Evolutionary conservation across 352 stramenopile genomes (phyloP), one percentile per base, ranked within the genome.

Genomic region (Phytopythium vexans): DNA sequence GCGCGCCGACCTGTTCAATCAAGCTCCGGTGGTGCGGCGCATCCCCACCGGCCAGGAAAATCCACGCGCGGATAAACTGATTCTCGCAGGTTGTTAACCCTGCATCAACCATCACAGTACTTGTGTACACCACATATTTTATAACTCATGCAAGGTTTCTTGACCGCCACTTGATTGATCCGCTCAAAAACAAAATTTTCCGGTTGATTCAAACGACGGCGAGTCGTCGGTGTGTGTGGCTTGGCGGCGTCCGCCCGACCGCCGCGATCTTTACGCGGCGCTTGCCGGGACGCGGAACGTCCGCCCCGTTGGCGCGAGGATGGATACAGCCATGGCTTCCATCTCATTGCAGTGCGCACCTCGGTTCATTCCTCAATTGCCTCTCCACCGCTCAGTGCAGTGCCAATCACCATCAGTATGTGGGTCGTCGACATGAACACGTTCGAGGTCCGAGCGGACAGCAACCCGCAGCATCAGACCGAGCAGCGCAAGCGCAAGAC

Each of bases 381-480:
- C 62, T 56, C 44, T 38, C 10, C 44, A n/a, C 44, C 37, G 21
- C 21, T 2, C 21, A 27, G 21, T 27, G 21, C 21, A 27, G 21
- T 27, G 21, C 21, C 21, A 27, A 27, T 27, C 21, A 2, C 21
- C 21, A 27, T 27, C 21, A 27, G 21, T 27, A 68, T 71, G 66
- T 64, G 62, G 62, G 50, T 64, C 42, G 36, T 61, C 43, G 55
- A 71, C 50, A 39, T 66, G 56, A 51, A 57, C 49, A 61, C 49
- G 54, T 68, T 60, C 57, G 45, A 60, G 58, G 66, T 71, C 64
- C 59, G 64, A 58, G 68, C 67, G 60, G 62, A 71, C 54, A 41
- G 67, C 54, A 70, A 74, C 42, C 41, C 58, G 14, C 52, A 43
- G 14, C 34, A 21, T 27, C 8, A 45, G 51, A 9, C 47, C 54